These are phyloP conservation scores for Ogataea philodendri DNA, from an alignment of 805 yeast species.

Conservation along the genomic window DNA sequence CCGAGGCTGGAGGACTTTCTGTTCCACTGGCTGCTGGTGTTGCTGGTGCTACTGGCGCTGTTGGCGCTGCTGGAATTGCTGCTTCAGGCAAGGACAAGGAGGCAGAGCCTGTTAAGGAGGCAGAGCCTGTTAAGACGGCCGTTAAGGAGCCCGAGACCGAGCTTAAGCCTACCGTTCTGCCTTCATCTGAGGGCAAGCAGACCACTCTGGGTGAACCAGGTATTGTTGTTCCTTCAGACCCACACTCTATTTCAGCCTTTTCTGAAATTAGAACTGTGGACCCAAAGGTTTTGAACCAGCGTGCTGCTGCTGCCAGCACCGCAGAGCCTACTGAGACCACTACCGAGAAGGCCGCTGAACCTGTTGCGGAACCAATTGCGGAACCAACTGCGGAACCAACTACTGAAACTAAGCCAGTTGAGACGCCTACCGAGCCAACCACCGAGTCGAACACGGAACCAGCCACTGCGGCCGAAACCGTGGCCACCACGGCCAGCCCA, in stretches of 20 bases:
- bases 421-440: constrained; percentile 35
- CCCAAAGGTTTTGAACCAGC: constrained; percentile 52
- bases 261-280: constrained; percentile 54
- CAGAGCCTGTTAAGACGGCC: no score
- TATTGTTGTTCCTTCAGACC: constrained; percentile 58
- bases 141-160: no score
- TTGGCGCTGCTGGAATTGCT: constrained; percentile 57
- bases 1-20: constrained; percentile 48
- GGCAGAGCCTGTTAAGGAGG: no score
- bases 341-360: constrained; percentile 30
- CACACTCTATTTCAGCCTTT: constrained; percentile 66
- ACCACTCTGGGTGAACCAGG: constrained; percentile 70
- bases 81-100: no score
- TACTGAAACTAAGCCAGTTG: constrained; percentile 57
- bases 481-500: constrained; percentile 17
- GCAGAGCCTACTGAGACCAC: background rate
- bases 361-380: constrained; percentile 20
- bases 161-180: constrained; percentile 57
- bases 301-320: constrained; percentile 15
- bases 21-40: constrained; percentile 22
- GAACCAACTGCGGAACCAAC: constrained; percentile 54
- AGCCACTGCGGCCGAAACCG: constrained; percentile 3
- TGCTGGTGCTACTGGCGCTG: constrained; percentile 3
- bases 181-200: constrained; percentile 43
- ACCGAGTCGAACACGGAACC: constrained; percentile 11